Evolutionary conservation across 257 asterid species (phyloP), one percentile per base, ranked within the genome.

Genomic region (Sherardia arvensis): DNA sequence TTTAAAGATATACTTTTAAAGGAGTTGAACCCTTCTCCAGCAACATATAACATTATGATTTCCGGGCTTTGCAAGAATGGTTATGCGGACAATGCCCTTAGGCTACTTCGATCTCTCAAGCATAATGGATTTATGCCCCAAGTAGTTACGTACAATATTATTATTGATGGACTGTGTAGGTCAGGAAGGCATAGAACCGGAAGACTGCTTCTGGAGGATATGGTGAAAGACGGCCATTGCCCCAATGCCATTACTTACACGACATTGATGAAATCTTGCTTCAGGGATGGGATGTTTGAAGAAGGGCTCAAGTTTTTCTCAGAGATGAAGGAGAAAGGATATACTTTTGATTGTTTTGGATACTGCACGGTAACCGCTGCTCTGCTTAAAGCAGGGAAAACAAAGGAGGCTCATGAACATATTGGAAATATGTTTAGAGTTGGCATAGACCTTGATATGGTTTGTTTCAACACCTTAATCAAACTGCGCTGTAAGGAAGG

Each of bases 191-290:
- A 87, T 81, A 74, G 75, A 75, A 62, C 69, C 14, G 78, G 77
- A 54, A 79, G 74, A 77, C 67, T 66, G 69, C 83, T 87, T 75
- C 76, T 87, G 27, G 74, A 79, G 40, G 97, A 92, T 78, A 78
- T 92, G 75, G 71, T 59, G 55, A 77, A 78, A 68, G 77, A 62
- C 1, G 90, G 91, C 18, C 77, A 69, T 60, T 47, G 49, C 43
- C 97, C 96, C 1, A 85, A 89, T 80, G 93, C 95, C 56, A 77
- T 92, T 61, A 87, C 99, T 59, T 92, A 92, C 77, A 92, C 97
- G 26, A 78, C 90, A 3, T 70, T 85, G 61, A 79, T 92, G 86
- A 92, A 87, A 47, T 77, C 87, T 68, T 75, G 80, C 77, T 92
- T 89, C 66, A 84, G 70, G 67, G 55, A 75, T 61, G 73, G 73